These are phyloP conservation scores for Xylariaceae sp. DNA, from an alignment of 2,329 filamentous ascomycete genomes.

Conservation along the genomic window DNA sequence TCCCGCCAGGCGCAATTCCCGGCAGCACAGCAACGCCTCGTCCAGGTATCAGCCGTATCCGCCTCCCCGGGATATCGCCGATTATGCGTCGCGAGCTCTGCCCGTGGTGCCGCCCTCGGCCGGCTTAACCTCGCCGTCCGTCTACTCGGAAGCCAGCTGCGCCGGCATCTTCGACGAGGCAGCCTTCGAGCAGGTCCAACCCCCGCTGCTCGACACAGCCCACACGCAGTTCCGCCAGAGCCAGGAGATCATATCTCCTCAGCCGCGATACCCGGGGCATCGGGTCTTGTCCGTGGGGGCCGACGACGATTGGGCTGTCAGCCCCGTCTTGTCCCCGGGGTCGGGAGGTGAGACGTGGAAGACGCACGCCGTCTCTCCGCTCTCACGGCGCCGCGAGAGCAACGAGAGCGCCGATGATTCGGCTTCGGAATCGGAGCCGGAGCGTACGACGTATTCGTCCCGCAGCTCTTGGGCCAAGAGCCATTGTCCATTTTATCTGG, in stretches of 20 bases:
- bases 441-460: conserved; percentile 3
- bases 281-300: conserved; percentile 10
- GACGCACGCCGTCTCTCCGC: conserved; percentile 17
- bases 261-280: conserved; percentile 12
- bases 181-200: conserved; percentile 7
- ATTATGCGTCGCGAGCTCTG: conserved; percentile 7
- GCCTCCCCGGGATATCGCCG: conserved; percentile 7
- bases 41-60: conserved; percentile 6
- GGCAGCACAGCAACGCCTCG: too few relatives aligned
- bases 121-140: conserved; percentile 10
- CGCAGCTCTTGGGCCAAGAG: too few relatives aligned
- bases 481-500: too few relatives aligned
- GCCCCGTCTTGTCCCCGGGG: conserved; percentile 14
- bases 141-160: conserved; percentile 10
- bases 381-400: too few relatives aligned
- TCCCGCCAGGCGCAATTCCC: too few relatives aligned
- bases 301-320: conserved; percentile 12
- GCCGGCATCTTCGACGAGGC: conserved; percentile 8
- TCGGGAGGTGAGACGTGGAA: conserved; percentile 7
- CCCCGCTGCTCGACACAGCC: conserved; percentile 6
- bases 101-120: conserved; percentile 12
- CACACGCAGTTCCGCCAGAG: conserved; percentile 3
- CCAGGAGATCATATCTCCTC: conserved; percentile 13
- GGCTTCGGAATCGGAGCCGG: conserved; percentile 1
- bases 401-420: conserved; percentile 4